phyloP scores from a whole-genome alignment of 1,139 yeast species.

The Yamadazyma aaseri region DNA sequence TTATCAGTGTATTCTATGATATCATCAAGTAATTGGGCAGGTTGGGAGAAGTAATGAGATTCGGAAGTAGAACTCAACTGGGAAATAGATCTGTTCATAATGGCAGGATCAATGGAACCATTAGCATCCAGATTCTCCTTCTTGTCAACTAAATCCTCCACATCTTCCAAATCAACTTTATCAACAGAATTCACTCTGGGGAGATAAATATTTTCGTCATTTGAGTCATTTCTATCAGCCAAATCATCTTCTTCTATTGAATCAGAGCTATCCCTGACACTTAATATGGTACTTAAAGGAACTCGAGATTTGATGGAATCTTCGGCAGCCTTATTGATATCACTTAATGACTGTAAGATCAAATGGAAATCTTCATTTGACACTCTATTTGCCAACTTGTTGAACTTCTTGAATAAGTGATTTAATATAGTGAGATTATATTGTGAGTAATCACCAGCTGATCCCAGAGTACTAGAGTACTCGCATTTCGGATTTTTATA shows the following conservation, averaged over 20 bases:
- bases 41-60: not conserved
- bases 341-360: not conserved
- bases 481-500: slow-evolving; percentile 7
- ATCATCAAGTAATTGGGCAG: not conserved
- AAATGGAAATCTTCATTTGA: not conserved
- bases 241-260: too few species aligned
- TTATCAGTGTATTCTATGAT: not conserved
- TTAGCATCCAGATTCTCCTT: too few species aligned
- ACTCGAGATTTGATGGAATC: not conserved
- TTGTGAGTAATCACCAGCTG: not conserved
- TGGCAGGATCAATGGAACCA: too few species aligned
- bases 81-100: too few species aligned
- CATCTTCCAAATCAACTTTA: too few species aligned
- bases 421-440: not conserved
- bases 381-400: not conserved
- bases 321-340: not conserved
- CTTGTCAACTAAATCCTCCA: too few species aligned
- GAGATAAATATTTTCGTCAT: too few species aligned
- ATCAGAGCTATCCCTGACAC: too few species aligned
- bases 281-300: not conserved
- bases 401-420: not conserved
- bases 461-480: slow-evolving; percentile 10
- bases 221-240: too few species aligned
- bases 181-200: not conserved
- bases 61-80: too few species aligned